These are phyloP conservation scores for Cladosporium halotolerans DNA, from an alignment of 2,329 filamentous ascomycete genomes.

Conservation along the genomic window DNA sequence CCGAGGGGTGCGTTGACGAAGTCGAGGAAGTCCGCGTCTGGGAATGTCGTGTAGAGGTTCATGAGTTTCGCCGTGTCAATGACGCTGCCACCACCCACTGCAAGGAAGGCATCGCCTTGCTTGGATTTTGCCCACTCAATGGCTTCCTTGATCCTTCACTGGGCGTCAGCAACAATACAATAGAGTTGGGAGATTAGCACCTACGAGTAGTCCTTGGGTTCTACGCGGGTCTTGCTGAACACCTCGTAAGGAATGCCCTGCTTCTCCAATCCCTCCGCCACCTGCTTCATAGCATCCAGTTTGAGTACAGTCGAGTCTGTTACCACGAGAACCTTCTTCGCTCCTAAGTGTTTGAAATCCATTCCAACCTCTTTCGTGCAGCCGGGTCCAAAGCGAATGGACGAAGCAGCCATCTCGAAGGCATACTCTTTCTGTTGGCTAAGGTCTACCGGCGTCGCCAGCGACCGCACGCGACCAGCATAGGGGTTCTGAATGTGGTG, in stretches of 20 bases:
- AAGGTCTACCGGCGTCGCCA: constrained; percentile 71
- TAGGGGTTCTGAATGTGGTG: constrained; percentile 45
- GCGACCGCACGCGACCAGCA: constrained; percentile 43
- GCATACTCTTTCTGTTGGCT: constrained; percentile 86
- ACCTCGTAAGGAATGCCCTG: constrained; percentile 78
- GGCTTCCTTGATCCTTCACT: constrained; percentile 69
- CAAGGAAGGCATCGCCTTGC: constrained; percentile 79
- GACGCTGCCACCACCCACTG: constrained; percentile 85
- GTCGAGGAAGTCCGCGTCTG: constrained; percentile 89
- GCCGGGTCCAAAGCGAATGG: constrained; percentile 88
- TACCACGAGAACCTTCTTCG: constrained; percentile 82
- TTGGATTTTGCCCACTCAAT: constrained; percentile 81
- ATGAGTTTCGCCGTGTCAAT: constrained; percentile 98
- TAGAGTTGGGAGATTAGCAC: constrained; percentile 25
- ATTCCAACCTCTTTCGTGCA: constrained; percentile 95
- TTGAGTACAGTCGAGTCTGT: constrained; percentile 78
- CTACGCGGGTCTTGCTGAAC: constrained; percentile 72
- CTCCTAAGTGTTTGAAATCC: constrained; percentile 89
- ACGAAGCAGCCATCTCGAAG: constrained; percentile 96
- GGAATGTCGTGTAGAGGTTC: constrained; percentile 90
- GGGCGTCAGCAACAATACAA: not conserved
- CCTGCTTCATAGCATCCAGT: constrained; percentile 84
- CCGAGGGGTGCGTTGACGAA: constrained; percentile 96
- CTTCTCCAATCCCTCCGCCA: constrained; percentile 67
- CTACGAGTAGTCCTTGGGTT: constrained; percentile 90